Percentiles rank a stretch among this genome's conserved stretches.
Evolutionary conservation across 768 basidiomycete species (phyloP).

Genomic region (Podaxis rugospora): DNA sequence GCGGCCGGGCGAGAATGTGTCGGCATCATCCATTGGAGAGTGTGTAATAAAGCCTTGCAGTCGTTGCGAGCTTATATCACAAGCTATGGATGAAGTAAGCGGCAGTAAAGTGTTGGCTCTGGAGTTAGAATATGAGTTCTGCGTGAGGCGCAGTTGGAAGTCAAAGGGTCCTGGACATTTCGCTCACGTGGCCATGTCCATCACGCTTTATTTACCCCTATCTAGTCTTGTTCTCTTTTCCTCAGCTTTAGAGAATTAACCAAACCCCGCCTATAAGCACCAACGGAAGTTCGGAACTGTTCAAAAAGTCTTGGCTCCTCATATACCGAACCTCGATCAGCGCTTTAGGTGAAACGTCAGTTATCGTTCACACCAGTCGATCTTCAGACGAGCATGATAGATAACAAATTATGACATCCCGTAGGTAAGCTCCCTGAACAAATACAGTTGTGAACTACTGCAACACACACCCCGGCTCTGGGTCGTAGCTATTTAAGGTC

Average conservation of each 20-base stretch:
- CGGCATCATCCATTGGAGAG: slow-evolving; percentile 29
- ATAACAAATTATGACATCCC: background rate
- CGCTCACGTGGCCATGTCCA: background rate
- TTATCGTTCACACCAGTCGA: background rate
- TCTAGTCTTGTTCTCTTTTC: background rate
- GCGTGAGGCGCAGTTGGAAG: background rate
- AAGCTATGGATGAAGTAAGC: background rate
- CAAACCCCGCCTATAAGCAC: no score
- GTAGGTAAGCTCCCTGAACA: background rate
- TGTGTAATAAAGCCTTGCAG: background rate
- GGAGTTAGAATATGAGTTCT: background rate
- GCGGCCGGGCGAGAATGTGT: slow-evolving; percentile 30
- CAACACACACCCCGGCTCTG: background rate
- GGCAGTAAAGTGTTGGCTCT: background rate
- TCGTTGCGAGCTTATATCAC: background rate
- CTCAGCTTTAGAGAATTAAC: background rate
- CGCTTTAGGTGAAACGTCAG: background rate
- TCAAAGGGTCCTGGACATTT: background rate
- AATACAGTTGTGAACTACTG: background rate
- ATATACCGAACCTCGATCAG: background rate
- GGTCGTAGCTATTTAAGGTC: background rate
- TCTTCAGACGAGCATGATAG: background rate
- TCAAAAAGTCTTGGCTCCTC: no score
- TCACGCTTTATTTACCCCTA: background rate
- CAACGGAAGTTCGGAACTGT: no score